Percentiles rank a stretch among this genome's conserved stretches.
Evolutionary conservation across 495 filamentous ascomycete species (phyloP).

Genomic region (Lophium mytilinum): DNA sequence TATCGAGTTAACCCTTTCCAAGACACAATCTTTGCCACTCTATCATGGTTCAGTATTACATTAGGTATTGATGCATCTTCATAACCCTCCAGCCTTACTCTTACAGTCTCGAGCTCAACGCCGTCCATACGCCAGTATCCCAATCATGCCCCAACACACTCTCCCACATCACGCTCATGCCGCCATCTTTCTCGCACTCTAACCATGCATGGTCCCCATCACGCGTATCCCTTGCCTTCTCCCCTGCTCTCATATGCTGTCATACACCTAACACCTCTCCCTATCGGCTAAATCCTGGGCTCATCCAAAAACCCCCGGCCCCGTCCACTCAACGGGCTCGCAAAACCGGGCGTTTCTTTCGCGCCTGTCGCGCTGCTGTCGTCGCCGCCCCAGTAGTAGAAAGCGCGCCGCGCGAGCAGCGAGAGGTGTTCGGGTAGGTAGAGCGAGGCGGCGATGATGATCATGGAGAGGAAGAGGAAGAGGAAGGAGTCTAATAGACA

Average conservation of each 20-base stretch:
- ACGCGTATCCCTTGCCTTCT: no score
- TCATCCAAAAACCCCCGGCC: slow-evolving; percentile 8
- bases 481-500: slow-evolving; percentile 66
- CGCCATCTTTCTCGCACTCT: neutral
- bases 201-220: no score
- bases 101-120: no score
- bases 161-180: neutral
- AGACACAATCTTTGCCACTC: no score
- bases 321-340: slow-evolving; percentile 2
- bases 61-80: no score
- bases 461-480: slow-evolving; percentile 77
- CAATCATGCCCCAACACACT: neutral
- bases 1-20: no score
- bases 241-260: no score
- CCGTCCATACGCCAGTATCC: neutral
- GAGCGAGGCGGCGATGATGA: slow-evolving; percentile 74
- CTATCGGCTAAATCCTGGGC: no score
- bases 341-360: neutral
- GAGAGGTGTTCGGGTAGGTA: slow-evolving; percentile 88
- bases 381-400: slow-evolving; percentile 90
- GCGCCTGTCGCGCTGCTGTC: slow-evolving; percentile 32
- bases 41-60: no score
- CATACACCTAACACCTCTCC: no score
- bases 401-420: slow-evolving; percentile 68
- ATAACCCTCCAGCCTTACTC: no score